Evolutionary conservation across 2,329 filamentous ascomycete species (phyloP).

Genomic region (Hypomyces perniciosus): DNA sequence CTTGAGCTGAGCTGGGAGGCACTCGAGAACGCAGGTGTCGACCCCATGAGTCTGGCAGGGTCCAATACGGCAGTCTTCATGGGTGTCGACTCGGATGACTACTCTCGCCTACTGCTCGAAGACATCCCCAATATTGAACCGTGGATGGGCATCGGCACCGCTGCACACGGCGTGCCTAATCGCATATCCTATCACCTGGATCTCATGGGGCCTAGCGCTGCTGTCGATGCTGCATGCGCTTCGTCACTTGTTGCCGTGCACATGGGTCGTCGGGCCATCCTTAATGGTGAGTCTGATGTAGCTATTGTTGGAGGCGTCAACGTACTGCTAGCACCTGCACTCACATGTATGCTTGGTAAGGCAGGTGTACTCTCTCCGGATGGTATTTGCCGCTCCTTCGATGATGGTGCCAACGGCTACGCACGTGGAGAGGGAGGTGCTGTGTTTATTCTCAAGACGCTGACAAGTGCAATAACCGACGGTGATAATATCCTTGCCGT

Average conservation of each 20-base stretch:
- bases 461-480: constrained; percentile 47
- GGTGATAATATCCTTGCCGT: constrained; percentile 35
- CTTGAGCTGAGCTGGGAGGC: constrained; percentile 8
- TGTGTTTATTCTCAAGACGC: constrained; percentile 47
- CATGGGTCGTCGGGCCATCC: constrained; percentile 40
- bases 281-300: constrained; percentile 36
- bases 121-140: constrained; percentile 10
- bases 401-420: constrained; percentile 39
- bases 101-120: constrained; percentile 4
- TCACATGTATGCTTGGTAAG: constrained; percentile 1
- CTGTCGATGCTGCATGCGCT: constrained; percentile 46
- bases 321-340: neutral
- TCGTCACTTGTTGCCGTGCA: constrained; percentile 42
- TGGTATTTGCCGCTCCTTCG: constrained; percentile 32
- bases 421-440: constrained; percentile 53
- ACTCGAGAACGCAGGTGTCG: constrained; percentile 6
- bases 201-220: constrained; percentile 45
- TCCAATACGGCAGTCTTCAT: constrained; percentile 6
- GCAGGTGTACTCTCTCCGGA: constrained; percentile 9
- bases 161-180: constrained; percentile 25
- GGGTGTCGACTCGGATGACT: constrained; percentile 7
- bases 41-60: neutral
- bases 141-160: constrained; percentile 10
- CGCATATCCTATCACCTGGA: constrained; percentile 49
- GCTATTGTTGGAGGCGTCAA: constrained; percentile 37